Base-by-base conservation (phyloP, 139 green algal species). In the Gonium pectorale region DNA sequence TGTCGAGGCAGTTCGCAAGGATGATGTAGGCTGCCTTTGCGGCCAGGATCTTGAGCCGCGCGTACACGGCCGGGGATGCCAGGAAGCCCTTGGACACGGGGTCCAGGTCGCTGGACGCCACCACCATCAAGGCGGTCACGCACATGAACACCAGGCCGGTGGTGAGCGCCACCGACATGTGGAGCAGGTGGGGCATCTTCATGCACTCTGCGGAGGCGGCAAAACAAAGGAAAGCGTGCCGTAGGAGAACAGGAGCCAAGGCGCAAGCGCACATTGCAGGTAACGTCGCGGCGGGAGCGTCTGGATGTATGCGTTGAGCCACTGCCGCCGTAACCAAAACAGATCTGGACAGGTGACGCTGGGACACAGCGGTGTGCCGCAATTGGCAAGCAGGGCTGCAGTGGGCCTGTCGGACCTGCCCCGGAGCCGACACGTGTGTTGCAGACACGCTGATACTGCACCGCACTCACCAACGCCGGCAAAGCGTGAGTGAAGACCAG, bases 141-240 rank as follows among this genome's bases (percentile, higher is more conserved):
- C 8, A 44, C n/a, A 82, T 27, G 40, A 86, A 80, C 64, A 86
- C 7, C n/a, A 63, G 22, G 4, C 67, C 80, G 6, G 67, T 80
- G 19, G 9, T 9, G 26, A 54, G 24, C 33, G 67, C 52, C 37
- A 86, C 67, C 5, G 72, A 11, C 64, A 86, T 59, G 80, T 80
- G 54, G 22, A 86, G n/a, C n/a, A 86, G 29, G 80, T 86, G 80
- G 67, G 80, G 80, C 80, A 86, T 86, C 33, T 40, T 51, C 31
- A 86, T 40, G 80, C 80, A 86, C 33, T 33, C 54, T 75, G 68
- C 8, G 67, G 24, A 40, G 60, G 33, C 33, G 33, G 11, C 56
- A 9, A 6, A 56, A n/a, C n/a, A n/a, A n/a, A n/a, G n/a, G n/a
- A n/a, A n/a, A n/a, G n/a, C n/a, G n/a, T n/a, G n/a, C n/a, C n/a